Percentiles rank a stretch among this genome's conserved stretches.
Evolutionary conservation across 2,329 filamentous ascomycete species (phyloP).

Genomic region (Epichloe elymi): DNA sequence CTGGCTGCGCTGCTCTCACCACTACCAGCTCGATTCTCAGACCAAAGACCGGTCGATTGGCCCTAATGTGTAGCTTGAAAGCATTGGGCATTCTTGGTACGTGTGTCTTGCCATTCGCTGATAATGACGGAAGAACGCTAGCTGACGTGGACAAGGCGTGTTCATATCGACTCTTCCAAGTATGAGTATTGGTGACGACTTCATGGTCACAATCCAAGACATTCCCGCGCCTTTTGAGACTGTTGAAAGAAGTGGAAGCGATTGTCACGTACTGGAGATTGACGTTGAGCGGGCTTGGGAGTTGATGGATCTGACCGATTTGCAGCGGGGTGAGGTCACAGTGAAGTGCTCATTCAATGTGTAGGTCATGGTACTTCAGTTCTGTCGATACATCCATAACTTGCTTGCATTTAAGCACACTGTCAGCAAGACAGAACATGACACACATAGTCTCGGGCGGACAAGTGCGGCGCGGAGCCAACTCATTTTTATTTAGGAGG

Average conservation of each 20-base stretch:
- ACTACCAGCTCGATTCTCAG: constrained; percentile 46
- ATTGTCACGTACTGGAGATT: constrained; percentile 55
- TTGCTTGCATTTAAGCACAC: too few species aligned
- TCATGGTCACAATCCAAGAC: constrained; percentile 65
- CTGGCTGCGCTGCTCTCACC: constrained; percentile 66
- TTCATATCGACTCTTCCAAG: constrained; percentile 60
- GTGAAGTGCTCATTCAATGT: constrained; percentile 47
- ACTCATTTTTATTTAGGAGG: too few species aligned
- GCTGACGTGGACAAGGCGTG: constrained; percentile 35
- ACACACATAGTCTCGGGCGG: too few species aligned
- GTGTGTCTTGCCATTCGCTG: constrained; percentile 9
- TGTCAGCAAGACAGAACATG: too few species aligned
- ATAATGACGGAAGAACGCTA: not conserved
- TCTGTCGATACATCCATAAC: too few species aligned
- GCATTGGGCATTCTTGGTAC: constrained; percentile 62
- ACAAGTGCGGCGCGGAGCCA: too few species aligned
- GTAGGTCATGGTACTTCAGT: constrained; percentile 6
- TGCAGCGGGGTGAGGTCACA: constrained; percentile 70
- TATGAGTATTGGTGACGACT: constrained; percentile 47
- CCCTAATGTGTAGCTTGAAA: constrained; percentile 59
- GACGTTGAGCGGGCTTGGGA: constrained; percentile 69
- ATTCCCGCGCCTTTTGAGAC: constrained; percentile 53
- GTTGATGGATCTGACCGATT: constrained; percentile 52
- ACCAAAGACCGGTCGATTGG: constrained; percentile 41
- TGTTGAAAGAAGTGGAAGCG: constrained; percentile 42